Evolutionary conservation across 2,329 filamentous ascomycete species (phyloP).

Genomic region (Trichophyton schoenleinii): DNA sequence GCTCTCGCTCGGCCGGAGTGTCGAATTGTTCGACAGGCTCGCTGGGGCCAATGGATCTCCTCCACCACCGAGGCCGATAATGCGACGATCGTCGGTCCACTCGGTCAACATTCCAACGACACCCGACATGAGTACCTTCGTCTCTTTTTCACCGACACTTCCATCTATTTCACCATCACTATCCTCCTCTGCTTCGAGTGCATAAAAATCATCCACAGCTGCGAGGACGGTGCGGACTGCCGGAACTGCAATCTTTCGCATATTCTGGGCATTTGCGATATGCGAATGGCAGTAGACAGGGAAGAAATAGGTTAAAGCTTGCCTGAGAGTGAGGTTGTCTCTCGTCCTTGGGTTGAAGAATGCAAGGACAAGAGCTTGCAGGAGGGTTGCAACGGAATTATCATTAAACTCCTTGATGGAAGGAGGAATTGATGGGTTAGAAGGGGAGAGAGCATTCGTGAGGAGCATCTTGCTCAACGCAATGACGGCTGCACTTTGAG

Average conservation of each 20-base stretch:
- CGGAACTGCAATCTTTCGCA: slow-evolving; percentile 61
- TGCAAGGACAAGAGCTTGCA: slow-evolving; percentile 69
- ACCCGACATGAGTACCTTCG: slow-evolving; percentile 51
- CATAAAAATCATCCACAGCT: slow-evolving; percentile 49
- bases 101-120: slow-evolving; percentile 70
- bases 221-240: slow-evolving; percentile 58
- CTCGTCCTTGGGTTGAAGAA: slow-evolving; percentile 82
- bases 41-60: slow-evolving; percentile 38
- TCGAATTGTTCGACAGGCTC: slow-evolving; percentile 39
- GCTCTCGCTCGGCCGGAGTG: slow-evolving; percentile 48
- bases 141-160: slow-evolving; percentile 56
- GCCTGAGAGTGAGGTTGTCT: slow-evolving; percentile 67
- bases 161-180: slow-evolving; percentile 64
- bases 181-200: slow-evolving; percentile 59
- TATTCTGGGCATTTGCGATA: slow-evolving; percentile 66
- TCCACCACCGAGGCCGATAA: slow-evolving; percentile 47
- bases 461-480: slow-evolving; percentile 80
- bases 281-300: slow-evolving; percentile 87
- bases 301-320: slow-evolving; percentile 84
- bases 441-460: slow-evolving; percentile 36
- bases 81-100: slow-evolving; percentile 87
- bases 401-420: slow-evolving; percentile 37
- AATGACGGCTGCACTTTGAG: slow-evolving; percentile 69
- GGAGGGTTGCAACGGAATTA: slow-evolving; percentile 55
- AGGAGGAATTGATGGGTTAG: slow-evolving; percentile 37